Percentiles rank a stretch among this genome's conserved stretches.
Evolutionary conservation across 495 filamentous ascomycete genomes (phyloP).

Genomic region (Aspergillus indologenus): DNA sequence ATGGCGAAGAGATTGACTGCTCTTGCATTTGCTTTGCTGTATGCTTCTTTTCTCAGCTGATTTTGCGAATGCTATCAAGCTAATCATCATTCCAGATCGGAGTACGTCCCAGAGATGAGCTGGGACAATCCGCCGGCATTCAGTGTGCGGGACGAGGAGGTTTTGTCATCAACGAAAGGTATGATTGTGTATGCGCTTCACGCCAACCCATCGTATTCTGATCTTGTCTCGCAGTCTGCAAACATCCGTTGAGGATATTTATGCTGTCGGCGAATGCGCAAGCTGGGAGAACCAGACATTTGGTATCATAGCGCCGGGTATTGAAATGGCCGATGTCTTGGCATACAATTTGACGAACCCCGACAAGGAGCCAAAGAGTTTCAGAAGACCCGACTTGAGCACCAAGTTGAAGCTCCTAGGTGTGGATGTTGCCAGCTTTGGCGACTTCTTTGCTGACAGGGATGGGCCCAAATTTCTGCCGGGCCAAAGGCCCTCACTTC

Average conservation of each 20-base stretch:
- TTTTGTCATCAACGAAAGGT: constrained; percentile 68
- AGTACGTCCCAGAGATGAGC: constrained; percentile 77
- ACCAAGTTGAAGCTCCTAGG: constrained; percentile 93
- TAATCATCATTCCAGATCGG: constrained; percentile 56
- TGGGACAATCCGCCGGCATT: constrained; percentile 70
- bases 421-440: constrained; percentile 93
- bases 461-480: constrained; percentile 79
- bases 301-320: constrained; percentile 87
- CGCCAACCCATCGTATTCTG: neutral
- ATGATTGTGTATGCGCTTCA: neutral
- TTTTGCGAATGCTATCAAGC: neutral
- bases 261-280: constrained; percentile 93
- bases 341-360: constrained; percentile 93
- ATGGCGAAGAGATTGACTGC: constrained; percentile 79
- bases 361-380: constrained; percentile 65
- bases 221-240: constrained; percentile 44
- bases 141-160: constrained; percentile 72
- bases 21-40: constrained; percentile 86
- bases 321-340: constrained; percentile 95
- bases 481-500: constrained; percentile 38
- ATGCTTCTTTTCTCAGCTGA: constrained; percentile 21
- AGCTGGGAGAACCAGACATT: constrained; percentile 93
- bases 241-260: constrained; percentile 73
- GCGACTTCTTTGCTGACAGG: constrained; percentile 93
- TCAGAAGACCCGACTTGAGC: constrained; percentile 85